Conservation (phyloP, 1,139 yeast species). For the Kurtzmaniella natalensis region DNA sequence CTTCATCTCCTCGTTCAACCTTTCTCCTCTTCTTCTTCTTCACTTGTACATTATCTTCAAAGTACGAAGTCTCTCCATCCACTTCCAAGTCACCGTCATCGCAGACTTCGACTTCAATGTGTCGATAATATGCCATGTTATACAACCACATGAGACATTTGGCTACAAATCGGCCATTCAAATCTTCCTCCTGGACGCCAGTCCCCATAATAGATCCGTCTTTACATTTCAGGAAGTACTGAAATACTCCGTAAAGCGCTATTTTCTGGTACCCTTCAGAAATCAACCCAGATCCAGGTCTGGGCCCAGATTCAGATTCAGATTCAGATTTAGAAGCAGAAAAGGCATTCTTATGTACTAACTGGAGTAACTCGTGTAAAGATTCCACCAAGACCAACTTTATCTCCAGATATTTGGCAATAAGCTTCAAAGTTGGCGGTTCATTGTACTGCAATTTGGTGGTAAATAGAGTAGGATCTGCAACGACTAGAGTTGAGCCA, state of each 20-base stretch:
- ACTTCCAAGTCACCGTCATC: constrained; percentile 3
- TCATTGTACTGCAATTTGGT: too few species aligned
- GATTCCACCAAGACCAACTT: constrained; percentile 9
- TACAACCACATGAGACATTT: constrained; percentile 9
- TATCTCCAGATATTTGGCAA: too few species aligned
- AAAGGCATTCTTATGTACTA: constrained; percentile 4
- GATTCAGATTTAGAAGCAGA: too few species aligned
- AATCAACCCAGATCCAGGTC: too few species aligned
- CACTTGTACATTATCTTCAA: background rate
- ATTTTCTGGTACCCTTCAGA: too few species aligned
- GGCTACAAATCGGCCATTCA: constrained; percentile 8
- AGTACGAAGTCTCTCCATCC: background rate
- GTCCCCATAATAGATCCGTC: too few species aligned
- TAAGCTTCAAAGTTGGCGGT: too few species aligned
- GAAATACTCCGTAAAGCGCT: constrained; percentile 12
- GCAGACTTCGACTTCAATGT: constrained; percentile 4
- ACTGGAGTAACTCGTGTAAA: constrained; percentile 8
- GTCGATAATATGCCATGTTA: constrained; percentile 7
- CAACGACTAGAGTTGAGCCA: too few species aligned
- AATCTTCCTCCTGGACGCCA: constrained; percentile 1
- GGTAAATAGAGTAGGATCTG: too few species aligned
- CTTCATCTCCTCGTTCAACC: background rate
- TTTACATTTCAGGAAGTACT: constrained; percentile 4
- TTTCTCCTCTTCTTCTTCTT: constrained; percentile 1
- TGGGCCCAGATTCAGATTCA: too few species aligned